phyloP scores from a whole-genome alignment of 495 filamentous ascomycete genomes.

The Aspergillus diversus region DNA sequence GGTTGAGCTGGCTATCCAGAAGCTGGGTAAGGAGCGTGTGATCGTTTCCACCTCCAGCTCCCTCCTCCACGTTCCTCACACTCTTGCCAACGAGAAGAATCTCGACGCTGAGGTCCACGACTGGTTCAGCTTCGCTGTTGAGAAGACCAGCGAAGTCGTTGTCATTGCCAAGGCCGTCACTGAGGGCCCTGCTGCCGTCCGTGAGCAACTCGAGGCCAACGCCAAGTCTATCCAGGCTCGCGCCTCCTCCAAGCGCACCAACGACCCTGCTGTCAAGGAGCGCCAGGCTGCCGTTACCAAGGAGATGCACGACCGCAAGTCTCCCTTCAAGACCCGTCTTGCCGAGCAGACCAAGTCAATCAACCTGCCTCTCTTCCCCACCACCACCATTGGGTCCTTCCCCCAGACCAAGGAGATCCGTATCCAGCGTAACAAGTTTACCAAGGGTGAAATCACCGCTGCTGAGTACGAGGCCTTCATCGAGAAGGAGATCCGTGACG shows the following conservation, averaged over 20 bases:
- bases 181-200: slow-evolving; percentile 82
- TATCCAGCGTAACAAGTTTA: slow-evolving; percentile 93
- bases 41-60: slow-evolving; percentile 96
- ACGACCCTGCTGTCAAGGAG: slow-evolving; percentile 94
- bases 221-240: slow-evolving; percentile 87
- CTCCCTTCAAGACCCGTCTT: slow-evolving; percentile 79
- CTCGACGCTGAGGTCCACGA: slow-evolving; percentile 88
- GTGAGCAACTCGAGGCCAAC: slow-evolving; percentile 88
- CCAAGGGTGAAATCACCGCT: slow-evolving; percentile 92
- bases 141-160: slow-evolving; percentile 91
- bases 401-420: slow-evolving; percentile 99
- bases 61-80: slow-evolving; percentile 97
- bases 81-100: slow-evolving; percentile 95
- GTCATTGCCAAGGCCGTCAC: slow-evolving; percentile 96
- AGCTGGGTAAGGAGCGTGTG: slow-evolving; percentile 93
- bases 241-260: slow-evolving; percentile 88
- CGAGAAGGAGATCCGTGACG: slow-evolving; percentile 91
- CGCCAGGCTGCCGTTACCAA: slow-evolving; percentile 84
- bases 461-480: slow-evolving; percentile 97
- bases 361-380: slow-evolving; percentile 94
- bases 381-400: slow-evolving; percentile 99
- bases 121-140: slow-evolving; percentile 97
- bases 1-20: slow-evolving; percentile 85
- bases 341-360: slow-evolving; percentile 84
- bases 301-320: slow-evolving; percentile 88